Base-by-base conservation (phyloP, 164 flowering plant species). In the Cinnamomum chago region DNA sequence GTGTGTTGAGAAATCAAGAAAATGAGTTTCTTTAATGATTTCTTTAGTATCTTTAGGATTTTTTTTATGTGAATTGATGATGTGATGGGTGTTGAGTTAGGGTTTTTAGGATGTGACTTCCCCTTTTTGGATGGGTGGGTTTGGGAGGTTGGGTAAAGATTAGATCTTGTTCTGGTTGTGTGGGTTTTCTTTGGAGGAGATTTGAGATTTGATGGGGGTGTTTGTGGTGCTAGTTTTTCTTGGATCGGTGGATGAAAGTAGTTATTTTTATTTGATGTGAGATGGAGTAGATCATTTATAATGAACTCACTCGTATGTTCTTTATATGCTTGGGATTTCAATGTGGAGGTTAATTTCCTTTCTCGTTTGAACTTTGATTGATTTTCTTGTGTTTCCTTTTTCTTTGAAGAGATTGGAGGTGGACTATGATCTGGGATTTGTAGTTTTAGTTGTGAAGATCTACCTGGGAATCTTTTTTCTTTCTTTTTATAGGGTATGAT, bases 191-290 rank as follows among this genome's bases (percentile, higher is more conserved):
- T 28, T 67, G 40, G 20, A 67, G 40, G 40, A 67, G 20, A 33
- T 28, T 67, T 27, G 70, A n/a, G 22, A 18, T 22, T 33, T 30
- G 70, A 27, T 0, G 70, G 70, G 70, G 23, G 25, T 22, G 70
- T 67, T 28, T n/a, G 30, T 67, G 40, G 28, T 67, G 69, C 15
- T 27, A 13, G 50, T 67, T 67, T 67, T 67, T 67, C 70, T 67
- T 67, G 50, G 15, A 67, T 67, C 30, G 17, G 20, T 67, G 50
- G 15, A 14, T 28, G 40, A 13, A 65, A 65, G 9, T 65, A 23
- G 64, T 9, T 60, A 11, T 60, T 20, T 9, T 60, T 60, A 60
- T 18, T 40, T 9, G n/a, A 58, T 58, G 64, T 40, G 64, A 22
- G 23, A 60, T 17, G 64, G 64, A 60, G 23, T 60, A 2, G 64